Conservation (phyloP, 2,329 filamentous ascomycete species). For the Talaromyces albobiverticillius region DNA sequence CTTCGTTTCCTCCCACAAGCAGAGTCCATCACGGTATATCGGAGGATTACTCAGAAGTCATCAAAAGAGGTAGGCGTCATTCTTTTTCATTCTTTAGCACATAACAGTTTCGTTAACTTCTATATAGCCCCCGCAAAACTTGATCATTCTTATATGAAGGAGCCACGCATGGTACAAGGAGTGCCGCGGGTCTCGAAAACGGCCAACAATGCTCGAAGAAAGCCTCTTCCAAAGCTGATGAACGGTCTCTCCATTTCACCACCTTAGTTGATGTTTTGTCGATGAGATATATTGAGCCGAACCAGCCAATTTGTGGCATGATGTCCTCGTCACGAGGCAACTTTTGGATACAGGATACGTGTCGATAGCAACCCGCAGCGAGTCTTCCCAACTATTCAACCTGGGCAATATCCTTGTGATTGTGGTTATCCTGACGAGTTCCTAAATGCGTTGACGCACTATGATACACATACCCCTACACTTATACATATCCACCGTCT, state of each 20-base stretch:
- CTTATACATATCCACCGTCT: background rate
- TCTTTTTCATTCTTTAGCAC: background rate
- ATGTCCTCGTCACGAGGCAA: background rate
- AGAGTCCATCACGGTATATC: conserved; percentile 42
- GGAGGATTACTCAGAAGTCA: conserved; percentile 52
- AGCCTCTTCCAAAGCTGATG: conserved; percentile 43
- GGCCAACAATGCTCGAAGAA: conserved; percentile 40
- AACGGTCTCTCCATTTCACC: conserved; percentile 38
- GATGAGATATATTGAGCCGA: background rate
- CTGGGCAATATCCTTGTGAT: background rate
- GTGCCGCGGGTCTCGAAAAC: conserved; percentile 62
- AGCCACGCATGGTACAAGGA: conserved; percentile 84
- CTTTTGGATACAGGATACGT: background rate
- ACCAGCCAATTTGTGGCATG: background rate
- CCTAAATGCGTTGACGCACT: background rate
- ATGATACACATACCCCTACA: background rate
- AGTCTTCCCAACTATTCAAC: background rate
- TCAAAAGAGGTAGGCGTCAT: conserved; percentile 46
- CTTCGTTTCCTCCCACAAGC: conserved; percentile 53
- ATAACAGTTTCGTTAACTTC: conserved; percentile 1
- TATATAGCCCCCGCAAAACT: conserved; percentile 67
- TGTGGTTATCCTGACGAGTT: background rate
- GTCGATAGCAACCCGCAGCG: background rate
- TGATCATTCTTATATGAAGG: conserved; percentile 83
- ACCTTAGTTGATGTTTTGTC: conserved; percentile 18